These are phyloP conservation scores for Hura crepitans DNA, from an alignment of 441 rosid genomes.

Conservation along the genomic window DNA sequence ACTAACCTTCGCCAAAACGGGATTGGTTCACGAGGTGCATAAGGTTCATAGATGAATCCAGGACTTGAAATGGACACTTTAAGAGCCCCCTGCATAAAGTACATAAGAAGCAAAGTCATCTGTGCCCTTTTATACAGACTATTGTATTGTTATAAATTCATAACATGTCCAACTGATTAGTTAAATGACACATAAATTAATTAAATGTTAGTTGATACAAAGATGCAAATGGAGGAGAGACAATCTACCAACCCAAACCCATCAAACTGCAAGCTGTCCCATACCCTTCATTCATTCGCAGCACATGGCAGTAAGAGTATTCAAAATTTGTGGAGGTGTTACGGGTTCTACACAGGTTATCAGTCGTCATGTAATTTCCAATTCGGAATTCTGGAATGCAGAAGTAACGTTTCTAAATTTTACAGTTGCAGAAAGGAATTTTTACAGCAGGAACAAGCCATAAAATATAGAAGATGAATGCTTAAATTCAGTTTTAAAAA, in stretches of 20 bases:
- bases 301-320: background rate
- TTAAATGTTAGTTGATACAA: background rate
- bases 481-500: background rate
- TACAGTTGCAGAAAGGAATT: background rate
- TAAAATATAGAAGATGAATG: background rate
- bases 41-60: conserved; percentile 84
- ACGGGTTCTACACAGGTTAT: background rate
- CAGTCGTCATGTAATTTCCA: background rate
- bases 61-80: conserved; percentile 69
- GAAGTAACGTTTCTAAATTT: conserved; percentile 9
- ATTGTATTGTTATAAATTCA: background rate
- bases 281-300: background rate
- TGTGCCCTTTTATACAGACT: background rate
- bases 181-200: background rate
- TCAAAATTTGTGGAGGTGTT: background rate
- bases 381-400: background rate
- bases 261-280: background rate
- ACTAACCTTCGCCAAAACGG: conserved; percentile 76
- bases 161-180: background rate
- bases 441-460: background rate
- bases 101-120: background rate
- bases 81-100: conserved; percentile 56
- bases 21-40: conserved; percentile 55
- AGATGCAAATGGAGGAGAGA: background rate
- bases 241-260: background rate